Base-by-base conservation (phyloP, 495 filamentous ascomycete species). In the Penicillium pancosmium region DNA sequence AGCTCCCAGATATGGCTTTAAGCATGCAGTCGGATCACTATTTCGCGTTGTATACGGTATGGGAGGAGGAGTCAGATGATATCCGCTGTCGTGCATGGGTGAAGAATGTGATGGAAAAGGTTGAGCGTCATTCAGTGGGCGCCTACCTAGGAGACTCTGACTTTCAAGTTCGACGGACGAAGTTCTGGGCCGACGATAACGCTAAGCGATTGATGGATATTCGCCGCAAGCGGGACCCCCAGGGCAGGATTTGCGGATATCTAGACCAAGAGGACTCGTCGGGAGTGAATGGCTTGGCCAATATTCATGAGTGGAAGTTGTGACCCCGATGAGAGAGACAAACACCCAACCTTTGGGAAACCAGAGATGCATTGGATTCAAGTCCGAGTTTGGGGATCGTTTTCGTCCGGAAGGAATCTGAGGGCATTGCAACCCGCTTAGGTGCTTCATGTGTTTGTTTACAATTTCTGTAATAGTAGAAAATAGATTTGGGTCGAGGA, bases 11-110 rank as follows among this genome's bases (percentile, higher is more conserved):
- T 49, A 84, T 85, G 82, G 79, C 81, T 1, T 57, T 83, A 3
- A 77, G 70, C 15, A 70, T 84, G 72, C 80, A 81, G 33, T 73
- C 70, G 6, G 81, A 83, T 50, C 81, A 85, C 61, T 85, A 84
- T 51, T 76, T 85, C 55, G 76, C 81, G 0, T 35, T 82, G 5
- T 84, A 84, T 54, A 69, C 75, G 0, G 68, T 84, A 0, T 84
- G 80, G 80, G 77, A 81, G 35, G 64, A 78, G 15, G 68, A 67
- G 6, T 38, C 65, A 5, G 79, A 82, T 27, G 81, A 82, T 56
- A 55, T 35, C 1, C 56, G 62, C 5, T 80, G 75, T 59, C 61
- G 63, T 19, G 52, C 33, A 1, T 84, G 81, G 80, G 72, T 81
- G 1, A 53, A 49, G 2, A 55, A 73, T 34, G 57, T 73, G 15